These are phyloP conservation scores for Ophiostoma novo-ulmi DNA, from an alignment of 2,329 filamentous ascomycete species.

Conservation along the genomic window DNA sequence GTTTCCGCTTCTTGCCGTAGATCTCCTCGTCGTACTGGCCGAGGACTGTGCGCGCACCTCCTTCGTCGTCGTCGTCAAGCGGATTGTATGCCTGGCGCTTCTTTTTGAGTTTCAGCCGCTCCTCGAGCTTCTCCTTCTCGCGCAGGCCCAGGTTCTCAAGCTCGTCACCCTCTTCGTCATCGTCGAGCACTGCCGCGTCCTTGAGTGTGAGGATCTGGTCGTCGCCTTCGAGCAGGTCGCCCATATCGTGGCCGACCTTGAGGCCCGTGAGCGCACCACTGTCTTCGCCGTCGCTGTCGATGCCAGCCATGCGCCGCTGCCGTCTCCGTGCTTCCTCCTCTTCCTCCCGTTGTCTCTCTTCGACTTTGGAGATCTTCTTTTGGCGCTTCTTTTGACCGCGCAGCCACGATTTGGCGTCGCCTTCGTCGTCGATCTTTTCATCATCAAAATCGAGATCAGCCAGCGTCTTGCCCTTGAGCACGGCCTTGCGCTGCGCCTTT, in stretches of 20 bases:
- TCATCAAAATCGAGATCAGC: conserved; percentile 67
- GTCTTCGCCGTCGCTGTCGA: conserved; percentile 64
- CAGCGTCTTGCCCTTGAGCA: conserved; percentile 76
- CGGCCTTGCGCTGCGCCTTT: conserved; percentile 66
- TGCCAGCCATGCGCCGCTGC: conserved; percentile 41
- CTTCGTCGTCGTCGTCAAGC: conserved; percentile 57
- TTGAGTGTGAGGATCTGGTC: conserved; percentile 94
- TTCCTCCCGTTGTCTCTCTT: conserved; percentile 63
- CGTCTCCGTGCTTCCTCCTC: conserved; percentile 68
- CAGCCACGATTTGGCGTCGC: conserved; percentile 83
- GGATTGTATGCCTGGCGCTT: conserved; percentile 86
- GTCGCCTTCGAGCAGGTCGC: conserved; percentile 72
- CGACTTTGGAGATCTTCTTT: conserved; percentile 80
- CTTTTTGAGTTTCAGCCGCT: conserved; percentile 82
- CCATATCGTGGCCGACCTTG: conserved; percentile 83
- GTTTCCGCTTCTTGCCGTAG: conserved; percentile 78
- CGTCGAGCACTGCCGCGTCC: conserved; percentile 77
- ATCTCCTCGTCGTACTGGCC: conserved; percentile 96
- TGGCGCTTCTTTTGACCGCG: conserved; percentile 87
- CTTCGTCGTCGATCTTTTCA: conserved; percentile 41
- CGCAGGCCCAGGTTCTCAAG: conserved; percentile 70
- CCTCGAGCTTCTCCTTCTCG: conserved; percentile 66
- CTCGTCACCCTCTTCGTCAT: conserved; percentile 85
- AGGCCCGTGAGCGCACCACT: conserved; percentile 76
- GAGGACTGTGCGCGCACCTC: conserved; percentile 63